These are phyloP conservation scores for Spergularia azorica DNA, from an alignment of 179 eudicot genomes.

Conservation along the genomic window DNA sequence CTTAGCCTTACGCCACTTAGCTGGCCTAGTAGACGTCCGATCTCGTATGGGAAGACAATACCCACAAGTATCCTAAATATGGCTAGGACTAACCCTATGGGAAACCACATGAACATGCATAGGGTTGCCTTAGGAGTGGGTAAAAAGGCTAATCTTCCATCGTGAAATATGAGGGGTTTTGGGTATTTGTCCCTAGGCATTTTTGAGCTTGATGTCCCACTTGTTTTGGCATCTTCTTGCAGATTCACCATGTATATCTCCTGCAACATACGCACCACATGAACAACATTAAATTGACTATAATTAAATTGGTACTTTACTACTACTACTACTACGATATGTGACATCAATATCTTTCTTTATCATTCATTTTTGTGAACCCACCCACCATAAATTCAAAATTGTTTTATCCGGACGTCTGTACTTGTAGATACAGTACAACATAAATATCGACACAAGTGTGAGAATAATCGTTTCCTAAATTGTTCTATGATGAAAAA, in stretches of 20 bases:
- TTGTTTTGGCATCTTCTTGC: conserved; percentile 47
- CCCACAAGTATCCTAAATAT: conserved; percentile 60
- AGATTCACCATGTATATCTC: conserved; percentile 70
- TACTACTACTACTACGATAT: neutral
- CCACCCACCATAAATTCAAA: too few relatives aligned
- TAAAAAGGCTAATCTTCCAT: conserved; percentile 84
- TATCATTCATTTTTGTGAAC: neutral
- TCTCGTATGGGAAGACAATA: conserved; percentile 49
- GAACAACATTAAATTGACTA: conserved; percentile 14
- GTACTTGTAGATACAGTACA: too few relatives aligned
- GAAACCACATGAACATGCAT: conserved; percentile 79
- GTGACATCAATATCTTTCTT: neutral
- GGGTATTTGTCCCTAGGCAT: conserved; percentile 75
- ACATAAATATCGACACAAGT: too few relatives aligned
- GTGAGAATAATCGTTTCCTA: neutral
- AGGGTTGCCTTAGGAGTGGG: conserved; percentile 78
- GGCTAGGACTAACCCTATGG: conserved; percentile 55
- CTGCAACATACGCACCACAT: conserved; percentile 37
- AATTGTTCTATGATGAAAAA: too few relatives aligned
- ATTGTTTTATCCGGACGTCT: too few relatives aligned
- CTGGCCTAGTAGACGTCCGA: conserved; percentile 48
- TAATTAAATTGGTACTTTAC: neutral
- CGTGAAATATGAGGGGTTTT: conserved; percentile 83
- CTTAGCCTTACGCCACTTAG: conserved; percentile 50
- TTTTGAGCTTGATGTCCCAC: conserved; percentile 23